Evolutionary conservation across 805 yeast genomes (phyloP).

Genomic region (Candida tammaniensis): DNA sequence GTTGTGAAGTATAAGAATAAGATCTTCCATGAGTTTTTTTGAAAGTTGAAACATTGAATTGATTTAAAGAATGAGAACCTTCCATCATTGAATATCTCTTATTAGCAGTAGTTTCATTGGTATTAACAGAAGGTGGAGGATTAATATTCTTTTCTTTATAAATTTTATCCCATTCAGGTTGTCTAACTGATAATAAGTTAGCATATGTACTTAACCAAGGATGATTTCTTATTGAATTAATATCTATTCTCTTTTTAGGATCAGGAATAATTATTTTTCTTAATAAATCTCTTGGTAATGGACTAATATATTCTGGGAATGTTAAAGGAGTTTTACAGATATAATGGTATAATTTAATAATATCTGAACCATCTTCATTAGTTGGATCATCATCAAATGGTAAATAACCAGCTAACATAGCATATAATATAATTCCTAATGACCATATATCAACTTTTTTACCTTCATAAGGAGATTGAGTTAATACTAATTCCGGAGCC

Average conservation of each 20-base stretch:
- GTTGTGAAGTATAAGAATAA: constrained; percentile 19
- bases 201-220: constrained; percentile 87
- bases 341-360: constrained; percentile 84
- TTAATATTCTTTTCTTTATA: constrained; percentile 26
- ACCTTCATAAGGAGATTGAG: constrained; percentile 84
- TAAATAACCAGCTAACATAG: constrained; percentile 94
- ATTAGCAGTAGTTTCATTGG: constrained; percentile 17
- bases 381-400: constrained; percentile 98
- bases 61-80: constrained; percentile 35
- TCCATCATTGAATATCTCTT: constrained; percentile 48
- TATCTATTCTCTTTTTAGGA: constrained; percentile 70
- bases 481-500: constrained; percentile 93
- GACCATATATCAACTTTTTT: constrained; percentile 97
- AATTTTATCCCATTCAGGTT: constrained; percentile 83
- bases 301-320: constrained; percentile 90
- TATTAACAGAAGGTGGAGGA: constrained; percentile 8
- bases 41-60: constrained; percentile 19
- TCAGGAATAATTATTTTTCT: constrained; percentile 82
- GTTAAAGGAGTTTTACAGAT: constrained; percentile 89
- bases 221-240: constrained; percentile 73
- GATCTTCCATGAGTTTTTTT: constrained; percentile 28
- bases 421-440: constrained; percentile 90
- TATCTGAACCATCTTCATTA: constrained; percentile 94
- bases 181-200: constrained; percentile 77
- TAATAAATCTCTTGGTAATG: constrained; percentile 86